Base-by-base conservation (phyloP, 1,139 yeast species). In the Hyphopichia burtonii region DNA sequence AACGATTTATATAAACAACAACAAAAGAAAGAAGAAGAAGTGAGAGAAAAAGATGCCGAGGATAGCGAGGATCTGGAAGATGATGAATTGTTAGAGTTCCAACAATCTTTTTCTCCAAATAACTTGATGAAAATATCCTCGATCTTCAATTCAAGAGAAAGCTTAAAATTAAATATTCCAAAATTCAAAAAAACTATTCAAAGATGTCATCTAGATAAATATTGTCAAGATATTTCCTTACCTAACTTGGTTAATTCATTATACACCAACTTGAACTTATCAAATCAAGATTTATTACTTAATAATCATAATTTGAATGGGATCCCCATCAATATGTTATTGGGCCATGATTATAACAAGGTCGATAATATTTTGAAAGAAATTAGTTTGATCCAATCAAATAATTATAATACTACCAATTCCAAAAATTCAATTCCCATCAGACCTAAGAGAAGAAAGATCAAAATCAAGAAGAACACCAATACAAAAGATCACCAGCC, bases 121-220 rank as follows among this genome's bases (percentile, higher is more conserved):
- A 87, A 86, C 55, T 77, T 89, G 70, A 74, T 82, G 53, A 80
- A 86, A 54, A 71, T 86, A 41, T 77, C 87, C 10, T 76, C 86
- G n/a, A 67, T 91, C 46, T 79, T 82, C 44, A 81, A 85, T 23
- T 82, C 93, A 4, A 78, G 96, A 51, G 91, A 87, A 50, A 87
- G 97, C 0, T 69, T 91, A 46, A 79, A 85, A 16, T 62, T 89
- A 40, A 77, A 80, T 41, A 76, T 86, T 1, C 84, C 87, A 1
- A 71, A 74, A 33, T 71, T 82, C 46, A 73, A 72, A 32, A 77
- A 78, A 44, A 70, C 80, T 3, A 72, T 81, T n/a, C 82, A 78
- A 53, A 65, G 87, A 41, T 74, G 82, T 20, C 66, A 68, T 46
- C 57, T 74, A 48, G 77, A 74, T 41, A 71, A 63, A 42, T 65